A percentile compares a stretch with the other conserved stretches of the same genome.
Evolutionary conservation across 108 stramenopile genomes (phyloP).

Genomic region (Cyclotella distinguenda): DNA sequence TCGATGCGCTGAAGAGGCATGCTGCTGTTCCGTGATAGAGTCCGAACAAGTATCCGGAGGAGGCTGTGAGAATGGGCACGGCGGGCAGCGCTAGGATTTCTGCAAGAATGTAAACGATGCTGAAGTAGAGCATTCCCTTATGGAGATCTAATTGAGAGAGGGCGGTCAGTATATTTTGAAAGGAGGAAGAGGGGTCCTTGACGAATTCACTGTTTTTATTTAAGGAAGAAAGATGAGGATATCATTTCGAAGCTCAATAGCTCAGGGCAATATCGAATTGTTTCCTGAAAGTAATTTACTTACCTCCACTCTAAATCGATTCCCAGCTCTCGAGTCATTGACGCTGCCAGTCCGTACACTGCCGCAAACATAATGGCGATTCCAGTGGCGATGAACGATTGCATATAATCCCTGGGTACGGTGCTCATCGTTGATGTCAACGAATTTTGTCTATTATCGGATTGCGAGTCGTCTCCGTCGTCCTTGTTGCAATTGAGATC

Average conservation of each 20-base stretch:
- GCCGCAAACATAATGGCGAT: slow-evolving; percentile 19
- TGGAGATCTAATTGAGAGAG: slow-evolving; percentile 23
- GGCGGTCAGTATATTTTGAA: slow-evolving; percentile 32
- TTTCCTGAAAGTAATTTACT: background rate
- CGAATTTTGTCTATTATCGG: too few species aligned
- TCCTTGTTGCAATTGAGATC: too few species aligned
- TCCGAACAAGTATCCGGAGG: slow-evolving; percentile 89
- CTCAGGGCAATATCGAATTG: background rate
- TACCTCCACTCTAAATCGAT: slow-evolving; percentile 32
- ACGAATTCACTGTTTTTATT: slow-evolving; percentile 17
- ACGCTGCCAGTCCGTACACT: slow-evolving; percentile 19
- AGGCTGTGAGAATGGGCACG: slow-evolving; percentile 74
- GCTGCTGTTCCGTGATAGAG: slow-evolving; percentile 67
- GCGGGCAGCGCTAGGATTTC: slow-evolving; percentile 87
- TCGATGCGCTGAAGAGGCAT: slow-evolving; percentile 66
- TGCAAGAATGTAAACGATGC: slow-evolving; percentile 57
- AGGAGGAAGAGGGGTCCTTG: slow-evolving; percentile 32
- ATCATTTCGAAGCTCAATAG: background rate
- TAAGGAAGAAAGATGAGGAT: background rate
- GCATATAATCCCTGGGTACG: too few species aligned
- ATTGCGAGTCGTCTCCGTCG: too few species aligned
- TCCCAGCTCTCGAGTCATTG: slow-evolving; percentile 31
- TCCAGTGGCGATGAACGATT: too few species aligned
- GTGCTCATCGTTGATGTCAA: too few species aligned
- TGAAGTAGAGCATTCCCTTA: slow-evolving; percentile 39